A percentile compares a stretch with the other conserved stretches of the same genome.
Evolutionary conservation across 306 rosid genomes (phyloP).

Genomic region (Heteromeles arbutifolia): DNA sequence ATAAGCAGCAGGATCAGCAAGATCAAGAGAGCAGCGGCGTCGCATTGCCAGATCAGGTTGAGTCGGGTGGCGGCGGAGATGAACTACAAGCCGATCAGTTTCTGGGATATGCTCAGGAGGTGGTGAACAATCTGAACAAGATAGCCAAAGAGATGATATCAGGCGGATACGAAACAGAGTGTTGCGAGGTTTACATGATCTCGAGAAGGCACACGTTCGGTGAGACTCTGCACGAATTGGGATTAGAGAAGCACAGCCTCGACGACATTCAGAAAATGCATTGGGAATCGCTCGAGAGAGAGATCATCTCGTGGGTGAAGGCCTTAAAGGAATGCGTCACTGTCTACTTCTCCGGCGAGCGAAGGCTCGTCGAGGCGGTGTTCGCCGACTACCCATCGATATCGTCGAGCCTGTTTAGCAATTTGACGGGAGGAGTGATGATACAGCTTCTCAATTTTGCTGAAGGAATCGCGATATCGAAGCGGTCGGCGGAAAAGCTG

Average conservation of each 20-base stretch:
- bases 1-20: background rate
- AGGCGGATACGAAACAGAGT: slow-evolving; percentile 52
- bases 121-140: slow-evolving; percentile 29
- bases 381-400: slow-evolving; percentile 29
- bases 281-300: slow-evolving; percentile 57
- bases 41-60: slow-evolving; percentile 9
- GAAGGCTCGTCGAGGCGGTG: slow-evolving; percentile 32
- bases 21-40: background rate
- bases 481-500: slow-evolving; percentile 55
- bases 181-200: slow-evolving; percentile 34
- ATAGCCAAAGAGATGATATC: slow-evolving; percentile 50
- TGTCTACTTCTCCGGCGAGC: slow-evolving; percentile 39
- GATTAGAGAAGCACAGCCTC: slow-evolving; percentile 29
- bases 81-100: slow-evolving; percentile 4
- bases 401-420: slow-evolving; percentile 24
- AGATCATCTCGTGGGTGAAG: slow-evolving; percentile 53
- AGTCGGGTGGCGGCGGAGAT: background rate
- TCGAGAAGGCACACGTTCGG: slow-evolving; percentile 43
- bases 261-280: slow-evolving; percentile 62
- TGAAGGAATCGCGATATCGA: slow-evolving; percentile 45
- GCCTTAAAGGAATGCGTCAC: slow-evolving; percentile 42
- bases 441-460: slow-evolving; percentile 51
- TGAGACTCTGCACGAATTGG: slow-evolving; percentile 24
- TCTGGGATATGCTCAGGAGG: slow-evolving; percentile 41
- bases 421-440: slow-evolving; percentile 33